Conservation (phyloP, 257 asterid species). For the Mitragyna speciosa region DNA sequence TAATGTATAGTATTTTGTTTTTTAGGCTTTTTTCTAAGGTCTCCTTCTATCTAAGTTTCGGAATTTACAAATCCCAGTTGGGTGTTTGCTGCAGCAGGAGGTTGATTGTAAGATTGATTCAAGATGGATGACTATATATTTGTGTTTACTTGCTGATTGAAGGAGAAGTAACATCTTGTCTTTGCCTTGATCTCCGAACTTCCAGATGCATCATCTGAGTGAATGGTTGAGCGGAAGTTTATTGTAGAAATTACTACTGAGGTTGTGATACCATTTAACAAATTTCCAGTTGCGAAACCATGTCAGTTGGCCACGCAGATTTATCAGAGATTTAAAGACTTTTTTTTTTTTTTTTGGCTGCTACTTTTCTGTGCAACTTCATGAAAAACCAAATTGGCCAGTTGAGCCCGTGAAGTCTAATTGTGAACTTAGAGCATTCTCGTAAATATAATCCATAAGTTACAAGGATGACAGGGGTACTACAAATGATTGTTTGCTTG, state of each 20-base stretch:
- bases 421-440: neutral
- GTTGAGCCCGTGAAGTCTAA: neutral
- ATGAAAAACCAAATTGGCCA: neutral
- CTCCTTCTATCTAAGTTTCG: constrained; percentile 13
- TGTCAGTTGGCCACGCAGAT: neutral
- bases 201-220: neutral
- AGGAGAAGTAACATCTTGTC: neutral
- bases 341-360: neutral
- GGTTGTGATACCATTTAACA: neutral
- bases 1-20: constrained; percentile 14
- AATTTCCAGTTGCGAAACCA: neutral
- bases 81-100: neutral
- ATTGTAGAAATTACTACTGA: too few species aligned
- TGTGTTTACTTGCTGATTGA: neutral
- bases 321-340: neutral
- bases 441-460: neutral
- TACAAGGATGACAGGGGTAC: neutral
- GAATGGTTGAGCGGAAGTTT: neutral
- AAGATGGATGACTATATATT: neutral
- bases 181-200: neutral
- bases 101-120: constrained; percentile 1
- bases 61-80: neutral
- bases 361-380: neutral
- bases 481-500: neutral
- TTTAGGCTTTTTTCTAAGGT: neutral